These are phyloP conservation scores for Cutaneotrichosporon cyanovorans DNA, from an alignment of 1,284 basidiomycete genomes.

Conservation along the genomic window DNA sequence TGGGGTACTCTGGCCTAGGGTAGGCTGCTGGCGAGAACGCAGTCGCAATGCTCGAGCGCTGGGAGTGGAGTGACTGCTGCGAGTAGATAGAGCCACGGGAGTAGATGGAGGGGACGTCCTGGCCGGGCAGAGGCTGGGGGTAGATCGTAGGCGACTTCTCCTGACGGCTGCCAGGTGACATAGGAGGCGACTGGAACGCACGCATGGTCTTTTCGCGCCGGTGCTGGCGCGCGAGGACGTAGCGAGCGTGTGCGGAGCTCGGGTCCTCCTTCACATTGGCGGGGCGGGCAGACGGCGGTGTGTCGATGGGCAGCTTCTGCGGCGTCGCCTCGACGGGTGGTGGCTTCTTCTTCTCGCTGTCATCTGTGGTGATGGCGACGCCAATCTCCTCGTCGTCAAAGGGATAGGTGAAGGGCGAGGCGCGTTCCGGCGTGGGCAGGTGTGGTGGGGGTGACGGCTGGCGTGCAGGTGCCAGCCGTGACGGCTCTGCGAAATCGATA, in stretches of 20 bases:
- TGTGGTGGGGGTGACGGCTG: conserved; percentile 2
- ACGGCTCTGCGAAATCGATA: conserved; percentile 14
- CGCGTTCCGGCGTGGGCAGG: conserved; percentile 9
- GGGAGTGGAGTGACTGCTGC: not conserved
- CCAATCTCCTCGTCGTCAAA: conserved; percentile 24
- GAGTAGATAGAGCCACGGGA: conserved; percentile 4
- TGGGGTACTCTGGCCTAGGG: conserved; percentile 2
- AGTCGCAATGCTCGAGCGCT: too few species aligned
- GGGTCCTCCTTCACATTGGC: conserved; percentile 6
- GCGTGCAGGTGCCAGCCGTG: not conserved
- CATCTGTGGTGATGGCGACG: conserved; percentile 25
- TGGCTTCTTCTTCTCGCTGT: conserved; percentile 2
- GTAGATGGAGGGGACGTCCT: not conserved
- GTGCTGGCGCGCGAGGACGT: conserved; percentile 35
- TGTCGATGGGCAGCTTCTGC: conserved; percentile 4
- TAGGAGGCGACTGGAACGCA: conserved; percentile 33
- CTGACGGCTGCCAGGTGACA: not conserved
- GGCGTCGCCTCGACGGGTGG: not conserved
- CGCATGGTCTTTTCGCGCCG: conserved; percentile 28
- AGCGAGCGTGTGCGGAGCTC: conserved; percentile 28
- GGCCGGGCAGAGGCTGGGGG: not conserved
- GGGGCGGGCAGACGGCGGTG: conserved; percentile 3
- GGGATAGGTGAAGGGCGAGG: conserved; percentile 7
- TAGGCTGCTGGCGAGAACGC: conserved; percentile 2
- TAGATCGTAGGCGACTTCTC: conserved; percentile 1